phyloP scores from a whole-genome alignment of 345 rosid genomes.

The Dovyalis caffra region DNA sequence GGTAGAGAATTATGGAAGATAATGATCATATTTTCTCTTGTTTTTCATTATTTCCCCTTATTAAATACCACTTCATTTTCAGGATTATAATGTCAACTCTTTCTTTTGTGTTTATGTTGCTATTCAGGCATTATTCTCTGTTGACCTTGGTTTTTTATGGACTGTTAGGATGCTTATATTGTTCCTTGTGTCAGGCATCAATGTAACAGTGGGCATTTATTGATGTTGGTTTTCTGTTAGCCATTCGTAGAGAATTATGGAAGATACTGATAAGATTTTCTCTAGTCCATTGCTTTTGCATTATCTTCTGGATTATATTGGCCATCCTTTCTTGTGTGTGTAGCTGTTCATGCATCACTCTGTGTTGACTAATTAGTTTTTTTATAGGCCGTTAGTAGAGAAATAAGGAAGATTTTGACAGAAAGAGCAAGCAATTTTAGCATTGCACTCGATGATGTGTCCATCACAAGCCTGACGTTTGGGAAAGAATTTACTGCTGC shows the following conservation, averaged over 20 bases:
- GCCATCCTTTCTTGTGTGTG: background rate
- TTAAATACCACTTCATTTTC: background rate
- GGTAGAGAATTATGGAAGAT: slow-evolving; percentile 80
- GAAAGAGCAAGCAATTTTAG: slow-evolving; percentile 71
- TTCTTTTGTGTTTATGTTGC: background rate
- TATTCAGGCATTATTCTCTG: background rate
- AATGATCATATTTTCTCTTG: background rate
- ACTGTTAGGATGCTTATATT: background rate
- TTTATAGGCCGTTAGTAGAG: slow-evolving; percentile 70
- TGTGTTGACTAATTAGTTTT: background rate
- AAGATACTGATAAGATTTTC: background rate
- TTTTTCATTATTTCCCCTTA: background rate
- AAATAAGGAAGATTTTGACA: slow-evolving; percentile 81
- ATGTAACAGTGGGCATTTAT: background rate
- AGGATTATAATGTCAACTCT: no score
- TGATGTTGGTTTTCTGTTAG: no score
- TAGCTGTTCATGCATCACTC: background rate
- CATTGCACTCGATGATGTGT: slow-evolving; percentile 86
- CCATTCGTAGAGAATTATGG: background rate
- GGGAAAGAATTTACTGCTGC: slow-evolving; percentile 96
- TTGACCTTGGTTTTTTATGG: background rate
- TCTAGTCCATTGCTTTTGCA: background rate
- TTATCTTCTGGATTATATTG: background rate
- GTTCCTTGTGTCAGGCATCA: background rate
- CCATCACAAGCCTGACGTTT: slow-evolving; percentile 80